Evolutionary conservation across 345 rosid genomes (phyloP).

Genomic region (Citrus mangshanensis): DNA sequence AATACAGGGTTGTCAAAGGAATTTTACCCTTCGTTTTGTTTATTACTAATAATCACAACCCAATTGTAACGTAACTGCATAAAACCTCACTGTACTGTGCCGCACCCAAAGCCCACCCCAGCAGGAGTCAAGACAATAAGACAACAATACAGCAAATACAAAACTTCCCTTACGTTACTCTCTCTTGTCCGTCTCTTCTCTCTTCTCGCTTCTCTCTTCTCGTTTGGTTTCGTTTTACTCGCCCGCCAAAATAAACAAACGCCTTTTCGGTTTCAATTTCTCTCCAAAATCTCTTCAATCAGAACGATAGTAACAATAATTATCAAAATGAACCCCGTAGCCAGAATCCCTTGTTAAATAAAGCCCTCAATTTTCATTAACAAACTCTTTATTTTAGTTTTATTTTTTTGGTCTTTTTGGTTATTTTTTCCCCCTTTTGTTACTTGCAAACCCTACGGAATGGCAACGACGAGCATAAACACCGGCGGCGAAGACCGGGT

Average conservation of each 20-base stretch:
- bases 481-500: conserved; percentile 81
- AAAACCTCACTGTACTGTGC: not conserved
- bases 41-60: not conserved
- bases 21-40: not conserved
- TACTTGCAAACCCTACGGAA: conserved; percentile 6
- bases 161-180: not conserved
- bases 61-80: not conserved
- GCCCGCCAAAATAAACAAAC: not conserved
- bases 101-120: not conserved
- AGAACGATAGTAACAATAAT: not conserved
- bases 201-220: not conserved
- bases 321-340: not conserved
- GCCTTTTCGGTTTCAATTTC: not conserved
- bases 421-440: not conserved
- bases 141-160: not conserved
- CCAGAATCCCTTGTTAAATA: not conserved
- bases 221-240: not conserved
- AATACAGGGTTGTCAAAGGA: not conserved
- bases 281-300: not conserved
- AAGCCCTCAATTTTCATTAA: not conserved
- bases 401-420: not conserved
- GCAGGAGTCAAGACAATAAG: not conserved
- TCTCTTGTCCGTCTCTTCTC: not conserved
- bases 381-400: not conserved
- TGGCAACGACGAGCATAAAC: conserved; percentile 36